Base-by-base conservation (phyloP, 2,329 filamentous ascomycete species). In the Colletotrichum agaves region DNA sequence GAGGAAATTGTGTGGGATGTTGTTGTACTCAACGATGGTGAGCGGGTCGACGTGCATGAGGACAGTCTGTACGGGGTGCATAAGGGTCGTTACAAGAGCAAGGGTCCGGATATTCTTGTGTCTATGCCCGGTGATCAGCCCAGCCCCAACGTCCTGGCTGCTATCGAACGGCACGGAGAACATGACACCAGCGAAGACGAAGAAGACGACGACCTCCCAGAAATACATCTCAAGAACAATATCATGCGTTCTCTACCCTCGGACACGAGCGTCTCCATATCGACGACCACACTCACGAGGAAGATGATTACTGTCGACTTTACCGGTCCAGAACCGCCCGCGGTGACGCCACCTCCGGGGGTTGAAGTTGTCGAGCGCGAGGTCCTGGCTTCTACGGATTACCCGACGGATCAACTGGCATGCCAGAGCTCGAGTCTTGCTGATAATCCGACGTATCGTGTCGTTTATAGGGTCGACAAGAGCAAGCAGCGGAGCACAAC, bases 1-100 rank as follows among this genome's bases (percentile, higher is more conserved):
- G 87, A 90, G 63, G 86, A 90, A 69, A 78, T 87, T 2, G 80
- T 91, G 8, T 91, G 89, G 89, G 89, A 91, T 72, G 85, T 91
- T 3, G 87, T 91, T 7, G 86, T 91, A 0, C 78, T 90, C 15
- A 84, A 86, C 66, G 82, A 88, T 72, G 87, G 87, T 8, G 81
- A 84, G 50, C 83, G 86, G 39, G 84, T 90, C 33, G 88, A 90
- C 69, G 79, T 89, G 4, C 78, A 81, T 58, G 79, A 81, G 12
- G 77, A 79, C 23, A 77, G 74, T 21, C 57, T 80, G 1, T 77
- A 78, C 52, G 76, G 75, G 3, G 70, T 73, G 4, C 75, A 78
- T 64, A 67, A 70, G 4, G 73, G 74, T 4, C 67, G 69, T 5
- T 74, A 76, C 57, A 27, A 72, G 61, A 53, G 62, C 59, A 65